Conservation (phyloP, 2,329 filamentous ascomycete genomes). For the Phaeosphaeriaceae sp. region DNA sequence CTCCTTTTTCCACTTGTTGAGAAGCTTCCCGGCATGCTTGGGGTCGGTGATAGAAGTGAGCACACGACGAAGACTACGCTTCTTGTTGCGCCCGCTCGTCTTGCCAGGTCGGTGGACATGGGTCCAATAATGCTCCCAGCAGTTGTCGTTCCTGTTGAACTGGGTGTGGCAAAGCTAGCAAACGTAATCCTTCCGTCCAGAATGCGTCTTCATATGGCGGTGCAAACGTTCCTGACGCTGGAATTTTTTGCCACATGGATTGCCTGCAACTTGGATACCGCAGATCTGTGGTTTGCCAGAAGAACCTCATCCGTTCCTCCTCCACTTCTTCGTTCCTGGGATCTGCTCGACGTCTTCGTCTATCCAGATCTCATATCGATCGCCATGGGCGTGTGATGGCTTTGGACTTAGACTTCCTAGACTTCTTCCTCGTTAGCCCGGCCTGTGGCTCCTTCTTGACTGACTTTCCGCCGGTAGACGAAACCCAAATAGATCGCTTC, state of each 20-base stretch:
- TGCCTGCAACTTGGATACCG: neutral
- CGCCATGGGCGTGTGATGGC: constrained; percentile 12
- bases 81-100: constrained; percentile 35
- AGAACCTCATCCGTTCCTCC: neutral
- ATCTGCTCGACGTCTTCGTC: constrained; percentile 8
- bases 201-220: constrained; percentile 37
- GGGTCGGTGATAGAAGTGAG: constrained; percentile 28
- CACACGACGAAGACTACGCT: constrained; percentile 30
- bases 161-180: constrained; percentile 34
- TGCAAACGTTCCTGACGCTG: constrained; percentile 40
- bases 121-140: constrained; percentile 40
- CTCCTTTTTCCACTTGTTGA: constrained; percentile 28
- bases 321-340: constrained; percentile 9
- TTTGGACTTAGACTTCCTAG: constrained; percentile 11
- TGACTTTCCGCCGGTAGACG: constrained; percentile 33
- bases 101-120: constrained; percentile 35
- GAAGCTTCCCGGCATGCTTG: constrained; percentile 41
- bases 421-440: constrained; percentile 14
- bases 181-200: constrained; percentile 20
- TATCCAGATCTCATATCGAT: constrained; percentile 7
- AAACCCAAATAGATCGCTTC: constrained; percentile 28
- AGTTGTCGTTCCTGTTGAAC: constrained; percentile 46
- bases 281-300: constrained; percentile 1
- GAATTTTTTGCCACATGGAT: constrained; percentile 24
- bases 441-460: constrained; percentile 25